Evolutionary conservation across 202 grass and related monocot genomes (phyloP).

Genomic region (Dendrocalamus latiflorus): DNA sequence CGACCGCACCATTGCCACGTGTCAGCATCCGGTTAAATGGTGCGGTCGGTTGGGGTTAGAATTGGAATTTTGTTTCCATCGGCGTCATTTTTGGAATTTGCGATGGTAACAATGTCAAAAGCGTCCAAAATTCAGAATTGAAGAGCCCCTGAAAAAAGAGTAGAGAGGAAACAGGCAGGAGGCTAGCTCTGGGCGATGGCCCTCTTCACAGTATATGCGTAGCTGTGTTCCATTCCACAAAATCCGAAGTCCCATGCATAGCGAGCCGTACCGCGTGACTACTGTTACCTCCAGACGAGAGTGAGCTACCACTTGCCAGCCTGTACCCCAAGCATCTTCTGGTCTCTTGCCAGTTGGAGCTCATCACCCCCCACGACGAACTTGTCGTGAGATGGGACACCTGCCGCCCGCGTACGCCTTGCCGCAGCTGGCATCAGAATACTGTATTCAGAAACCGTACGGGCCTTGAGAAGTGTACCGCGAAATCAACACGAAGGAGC

Average conservation of each 20-base stretch:
- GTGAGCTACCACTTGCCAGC: background rate
- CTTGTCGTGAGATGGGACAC: constrained; percentile 17
- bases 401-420: background rate
- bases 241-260: background rate
- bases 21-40: no score
- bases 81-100: no score
- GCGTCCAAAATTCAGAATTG: no score
- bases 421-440: background rate
- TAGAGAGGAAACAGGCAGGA: background rate
- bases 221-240: background rate
- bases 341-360: constrained; percentile 10
- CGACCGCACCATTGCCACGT: no score
- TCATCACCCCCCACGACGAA: background rate
- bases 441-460: background rate
- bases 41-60: no score
- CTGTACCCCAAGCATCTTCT: constrained; percentile 12
- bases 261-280: background rate
- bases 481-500: no score
- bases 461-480: background rate
- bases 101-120: no score
- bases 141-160: background rate
- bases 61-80: no score
- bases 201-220: background rate
- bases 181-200: background rate
- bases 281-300: background rate